These are phyloP conservation scores for Cantharellus cinnabarinus DNA, from an alignment of 768 basidiomycete genomes.

Conservation along the genomic window DNA sequence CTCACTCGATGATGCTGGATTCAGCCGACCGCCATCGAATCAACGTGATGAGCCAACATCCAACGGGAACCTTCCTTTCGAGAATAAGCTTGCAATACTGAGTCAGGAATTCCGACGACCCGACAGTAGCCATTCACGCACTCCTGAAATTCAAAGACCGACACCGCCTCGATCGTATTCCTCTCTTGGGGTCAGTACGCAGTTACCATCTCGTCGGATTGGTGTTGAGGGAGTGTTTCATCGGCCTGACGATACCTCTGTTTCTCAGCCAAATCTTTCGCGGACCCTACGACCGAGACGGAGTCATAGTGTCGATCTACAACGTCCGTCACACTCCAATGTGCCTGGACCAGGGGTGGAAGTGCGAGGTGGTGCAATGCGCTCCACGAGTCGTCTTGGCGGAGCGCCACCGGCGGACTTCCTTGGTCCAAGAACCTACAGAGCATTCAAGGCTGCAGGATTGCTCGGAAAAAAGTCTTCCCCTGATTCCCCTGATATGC, in stretches of 20 bases:
- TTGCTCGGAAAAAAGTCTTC: not conserved
- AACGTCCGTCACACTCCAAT: not conserved
- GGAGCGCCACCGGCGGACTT: not conserved
- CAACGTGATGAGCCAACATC: too few species aligned
- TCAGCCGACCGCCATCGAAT: too few species aligned
- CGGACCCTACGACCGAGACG: not conserved
- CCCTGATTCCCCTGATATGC: not conserved
- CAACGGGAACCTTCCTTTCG: too few species aligned
- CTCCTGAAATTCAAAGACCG: not conserved
- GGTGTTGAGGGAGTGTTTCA: not conserved
- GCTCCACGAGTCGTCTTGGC: not conserved
- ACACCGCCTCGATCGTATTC: not conserved
- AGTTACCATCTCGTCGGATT: not conserved
- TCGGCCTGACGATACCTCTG: not conserved
- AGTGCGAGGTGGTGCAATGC: not conserved
- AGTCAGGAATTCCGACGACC: too few species aligned
- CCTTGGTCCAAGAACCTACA: slow-evolving; percentile 4
- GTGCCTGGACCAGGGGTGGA: not conserved
- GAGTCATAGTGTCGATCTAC: not conserved
- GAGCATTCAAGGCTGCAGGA: slow-evolving; percentile 5
- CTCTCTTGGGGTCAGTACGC: not conserved
- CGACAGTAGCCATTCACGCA: too few species aligned
- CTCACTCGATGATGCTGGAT: too few species aligned
- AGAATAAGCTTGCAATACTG: too few species aligned
- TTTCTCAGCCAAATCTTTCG: not conserved